A percentile compares a stretch with the other conserved stretches of the same genome.
These are phyloP conservation scores for Carallia pectinifolia DNA, from an alignment of 345 rosid genomes.

Conservation along the genomic window DNA sequence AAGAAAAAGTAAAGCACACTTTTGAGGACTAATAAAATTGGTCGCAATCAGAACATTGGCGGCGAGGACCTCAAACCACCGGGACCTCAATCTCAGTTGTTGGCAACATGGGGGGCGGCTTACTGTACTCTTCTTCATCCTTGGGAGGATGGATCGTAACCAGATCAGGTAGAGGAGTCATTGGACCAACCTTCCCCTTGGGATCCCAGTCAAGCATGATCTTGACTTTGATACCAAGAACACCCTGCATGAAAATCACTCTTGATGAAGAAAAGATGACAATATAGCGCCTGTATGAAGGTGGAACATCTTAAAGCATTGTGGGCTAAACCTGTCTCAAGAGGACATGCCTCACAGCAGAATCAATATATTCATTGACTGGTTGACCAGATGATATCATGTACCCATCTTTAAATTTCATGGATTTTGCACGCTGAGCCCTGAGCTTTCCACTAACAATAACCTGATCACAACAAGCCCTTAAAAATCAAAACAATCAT, in stretches of 20 bases:
- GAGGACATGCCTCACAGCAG: constrained; percentile 88
- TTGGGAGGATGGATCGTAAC: constrained; percentile 79
- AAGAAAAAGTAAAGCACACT: no score
- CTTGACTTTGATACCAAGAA: constrained; percentile 85
- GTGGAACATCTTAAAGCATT: background rate
- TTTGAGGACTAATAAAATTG: background rate
- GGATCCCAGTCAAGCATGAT: constrained; percentile 92
- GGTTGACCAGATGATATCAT: constrained; percentile 98
- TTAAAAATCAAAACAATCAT: background rate
- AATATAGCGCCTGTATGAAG: background rate
- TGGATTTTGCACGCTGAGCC: constrained; percentile 87
- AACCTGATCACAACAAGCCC: constrained; percentile 41
- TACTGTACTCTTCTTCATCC: constrained; percentile 49
- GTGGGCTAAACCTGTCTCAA: constrained; percentile 65
- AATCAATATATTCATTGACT: constrained; percentile 78
- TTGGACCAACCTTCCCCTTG: constrained; percentile 76
- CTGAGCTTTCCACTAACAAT: constrained; percentile 92
- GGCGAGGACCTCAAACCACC: background rate
- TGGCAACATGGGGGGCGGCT: constrained; percentile 10
- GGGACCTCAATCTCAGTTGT: constrained; percentile 41
- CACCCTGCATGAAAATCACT: constrained; percentile 49
- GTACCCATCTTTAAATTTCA: constrained; percentile 96
- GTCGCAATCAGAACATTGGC: background rate
- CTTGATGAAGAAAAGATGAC: background rate
- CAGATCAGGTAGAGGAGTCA: constrained; percentile 70